A percentile compares a stretch with the other conserved stretches of the same genome.
These are phyloP conservation scores for Mortierella sp. DNA, from an alignment of 371 early-diverging fungal species.

Conservation along the genomic window DNA sequence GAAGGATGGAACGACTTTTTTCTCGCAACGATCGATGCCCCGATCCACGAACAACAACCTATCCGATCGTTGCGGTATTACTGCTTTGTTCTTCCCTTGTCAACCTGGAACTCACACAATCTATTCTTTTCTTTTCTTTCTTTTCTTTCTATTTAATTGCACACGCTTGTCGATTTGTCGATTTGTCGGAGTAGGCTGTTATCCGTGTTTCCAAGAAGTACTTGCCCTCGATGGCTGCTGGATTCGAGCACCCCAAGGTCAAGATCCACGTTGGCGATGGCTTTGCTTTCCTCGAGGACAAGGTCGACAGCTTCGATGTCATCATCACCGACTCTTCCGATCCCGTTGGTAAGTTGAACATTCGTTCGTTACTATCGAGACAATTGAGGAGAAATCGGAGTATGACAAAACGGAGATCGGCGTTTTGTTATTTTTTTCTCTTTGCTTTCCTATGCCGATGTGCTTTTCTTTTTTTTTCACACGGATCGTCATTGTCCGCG, in stretches of 20 bases:
- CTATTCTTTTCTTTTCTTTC: background rate
- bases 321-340: slow-evolving; percentile 99
- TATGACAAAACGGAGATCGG: background rate
- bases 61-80: background rate
- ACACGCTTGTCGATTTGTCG: background rate
- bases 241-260: slow-evolving; percentile 96
- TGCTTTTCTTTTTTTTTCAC: background rate
- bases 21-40: too few relatives aligned
- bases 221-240: slow-evolving; percentile 93
- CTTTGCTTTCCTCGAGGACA: slow-evolving; percentile 91
- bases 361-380: slow-evolving; percentile 1
- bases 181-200: slow-evolving; percentile 72
- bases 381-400: slow-evolving; percentile 4
- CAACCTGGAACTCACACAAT: background rate
- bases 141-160: background rate
- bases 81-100: background rate
- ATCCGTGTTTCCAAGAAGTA: slow-evolving; percentile 91
- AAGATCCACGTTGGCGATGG: slow-evolving; percentile 95
- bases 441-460: background rate
- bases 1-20: too few relatives aligned
- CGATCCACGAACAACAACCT: background rate
- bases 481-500: slow-evolving; percentile 8
- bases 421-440: background rate
- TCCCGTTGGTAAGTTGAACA: slow-evolving; percentile 81
- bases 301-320: slow-evolving; percentile 91